Base-by-base conservation (phyloP, 805 yeast species). In the Spathaspora gorwiae region DNA sequence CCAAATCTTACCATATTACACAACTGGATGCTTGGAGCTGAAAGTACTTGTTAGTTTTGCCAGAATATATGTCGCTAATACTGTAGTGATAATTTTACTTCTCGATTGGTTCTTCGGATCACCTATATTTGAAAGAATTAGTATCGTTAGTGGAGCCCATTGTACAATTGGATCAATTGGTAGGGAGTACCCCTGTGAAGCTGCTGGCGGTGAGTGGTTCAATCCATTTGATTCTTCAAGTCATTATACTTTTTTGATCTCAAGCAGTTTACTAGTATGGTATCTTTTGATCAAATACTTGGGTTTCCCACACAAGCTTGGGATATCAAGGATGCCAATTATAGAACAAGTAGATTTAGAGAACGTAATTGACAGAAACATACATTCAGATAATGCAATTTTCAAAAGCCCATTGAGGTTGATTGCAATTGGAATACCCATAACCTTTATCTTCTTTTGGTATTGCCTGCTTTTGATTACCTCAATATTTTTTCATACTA, bases 211-310 rank as follows among this genome's bases (percentile, higher is more conserved):
- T 1, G 40, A 50, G 12, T 78, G 83, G 82, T 54, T 54, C 5
- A 68, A 70, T 47, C 79, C 80, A 8, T 78, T 78, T 52, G 83
- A 79, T 53, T 60, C 73, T 5, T 75, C 80, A 35, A 82, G 83
- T 1, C 84, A 79, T 54, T 72, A 68, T 42, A 75, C 76, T 50
- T 68, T 76, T 43, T 45, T 78, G 1, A 55, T 66, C 1, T 72
- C 73, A 6, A 53, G 72, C 12, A 73, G 79, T 48, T 50, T 76
- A 47, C 57, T 76, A 8, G 46, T 75, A 6, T 45, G 53, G 52
- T 30, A 42, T 19, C 42, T 15, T 13, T 13, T 40, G 7, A 14
- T 46, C 14, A 38, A 42, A 29, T 29, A 41, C 36, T 37, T 34
- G 19, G 31, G 13, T 13, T 30, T 35, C 15, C 19, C 35, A 15